Percentiles rank a stretch among this genome's conserved stretches.
These are phyloP conservation scores for Fusarium sp. DNA, from an alignment of 2,329 filamentous ascomycete genomes.

Conservation along the genomic window DNA sequence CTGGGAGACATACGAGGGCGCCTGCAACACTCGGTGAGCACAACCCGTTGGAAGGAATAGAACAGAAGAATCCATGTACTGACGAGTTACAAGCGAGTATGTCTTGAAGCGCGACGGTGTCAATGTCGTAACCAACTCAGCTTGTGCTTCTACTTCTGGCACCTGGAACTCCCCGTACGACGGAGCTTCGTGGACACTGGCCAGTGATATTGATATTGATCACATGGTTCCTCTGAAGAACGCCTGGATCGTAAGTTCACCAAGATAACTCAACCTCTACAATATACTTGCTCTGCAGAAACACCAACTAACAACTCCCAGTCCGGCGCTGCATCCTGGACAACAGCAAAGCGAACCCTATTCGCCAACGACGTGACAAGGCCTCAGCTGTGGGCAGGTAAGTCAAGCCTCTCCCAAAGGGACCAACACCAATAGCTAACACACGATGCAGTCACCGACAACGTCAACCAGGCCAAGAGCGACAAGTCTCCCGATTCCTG, in stretches of 20 bases:
- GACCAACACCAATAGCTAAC: not conserved
- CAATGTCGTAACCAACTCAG: constrained; percentile 68
- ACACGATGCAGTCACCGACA: constrained; percentile 71
- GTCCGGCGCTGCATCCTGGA: constrained; percentile 81
- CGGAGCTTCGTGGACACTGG: constrained; percentile 75
- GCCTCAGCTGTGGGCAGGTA: constrained; percentile 78
- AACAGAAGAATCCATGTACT: constrained; percentile 7
- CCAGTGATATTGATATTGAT: constrained; percentile 83
- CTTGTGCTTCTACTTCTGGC: constrained; percentile 75
- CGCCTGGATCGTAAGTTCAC: constrained; percentile 76
- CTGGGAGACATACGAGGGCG: constrained; percentile 75
- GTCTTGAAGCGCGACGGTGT: constrained; percentile 72
- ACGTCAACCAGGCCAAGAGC: constrained; percentile 80
- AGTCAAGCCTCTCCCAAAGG: not conserved
- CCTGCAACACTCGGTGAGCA: constrained; percentile 75
- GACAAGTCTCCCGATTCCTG: constrained; percentile 80
- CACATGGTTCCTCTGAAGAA: constrained; percentile 86
- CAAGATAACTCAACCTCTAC: not conserved
- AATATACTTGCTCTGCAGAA: not conserved
- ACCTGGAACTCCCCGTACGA: constrained; percentile 81
- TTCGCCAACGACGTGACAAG: constrained; percentile 84
- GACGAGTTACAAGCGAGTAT: constrained; percentile 18
- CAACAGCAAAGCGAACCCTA: constrained; percentile 71
- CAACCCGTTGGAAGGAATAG: no score
- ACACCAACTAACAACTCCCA: constrained; percentile 49